phyloP scores from a whole-genome alignment of 2,329 filamentous ascomycete species.

The Coniochaeta prunicola region DNA sequence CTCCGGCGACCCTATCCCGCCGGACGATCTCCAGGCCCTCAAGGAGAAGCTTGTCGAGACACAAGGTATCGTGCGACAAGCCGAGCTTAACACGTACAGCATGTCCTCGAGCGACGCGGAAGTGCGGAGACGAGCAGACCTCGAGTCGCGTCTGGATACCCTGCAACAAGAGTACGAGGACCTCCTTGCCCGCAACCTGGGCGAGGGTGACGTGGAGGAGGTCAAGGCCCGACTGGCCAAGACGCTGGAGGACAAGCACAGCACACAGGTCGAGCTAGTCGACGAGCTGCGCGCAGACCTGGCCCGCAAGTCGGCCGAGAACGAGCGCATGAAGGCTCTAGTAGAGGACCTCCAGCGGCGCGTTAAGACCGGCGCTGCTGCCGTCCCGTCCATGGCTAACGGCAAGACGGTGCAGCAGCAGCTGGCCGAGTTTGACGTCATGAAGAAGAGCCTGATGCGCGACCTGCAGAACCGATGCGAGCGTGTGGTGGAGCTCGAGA shows the following conservation, averaged over 20 bases:
- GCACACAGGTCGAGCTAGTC: conserved; percentile 64
- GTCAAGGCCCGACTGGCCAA: conserved; percentile 74
- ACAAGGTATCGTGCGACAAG: conserved; percentile 87
- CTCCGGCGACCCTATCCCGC: conserved; percentile 69
- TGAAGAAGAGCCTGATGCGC: conserved; percentile 99
- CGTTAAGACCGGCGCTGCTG: conserved; percentile 51
- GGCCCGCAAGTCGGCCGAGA: conserved; percentile 71
- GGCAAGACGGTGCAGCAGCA: conserved; percentile 95
- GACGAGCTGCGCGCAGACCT: conserved; percentile 74
- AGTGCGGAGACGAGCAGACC: conserved; percentile 62
- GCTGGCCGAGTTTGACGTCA: conserved; percentile 96
- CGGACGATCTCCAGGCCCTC: conserved; percentile 73
- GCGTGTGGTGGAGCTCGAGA: conserved; percentile 95
- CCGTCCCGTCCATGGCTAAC: conserved; percentile 54
- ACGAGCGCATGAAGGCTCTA: conserved; percentile 69
- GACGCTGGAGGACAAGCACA: conserved; percentile 68
- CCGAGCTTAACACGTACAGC: conserved; percentile 77
- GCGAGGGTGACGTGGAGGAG: conserved; percentile 72
- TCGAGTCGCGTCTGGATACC: conserved; percentile 67
- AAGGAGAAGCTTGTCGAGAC: conserved; percentile 77
- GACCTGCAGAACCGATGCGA: conserved; percentile 98
- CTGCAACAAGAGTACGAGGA: conserved; percentile 81
- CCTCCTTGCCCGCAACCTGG: conserved; percentile 70
- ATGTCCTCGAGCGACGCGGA: conserved; percentile 56
- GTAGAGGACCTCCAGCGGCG: conserved; percentile 74